These are phyloP conservation scores for Trametes versicolor DNA, from an alignment of 1,284 basidiomycete species.

Conservation along the genomic window DNA sequence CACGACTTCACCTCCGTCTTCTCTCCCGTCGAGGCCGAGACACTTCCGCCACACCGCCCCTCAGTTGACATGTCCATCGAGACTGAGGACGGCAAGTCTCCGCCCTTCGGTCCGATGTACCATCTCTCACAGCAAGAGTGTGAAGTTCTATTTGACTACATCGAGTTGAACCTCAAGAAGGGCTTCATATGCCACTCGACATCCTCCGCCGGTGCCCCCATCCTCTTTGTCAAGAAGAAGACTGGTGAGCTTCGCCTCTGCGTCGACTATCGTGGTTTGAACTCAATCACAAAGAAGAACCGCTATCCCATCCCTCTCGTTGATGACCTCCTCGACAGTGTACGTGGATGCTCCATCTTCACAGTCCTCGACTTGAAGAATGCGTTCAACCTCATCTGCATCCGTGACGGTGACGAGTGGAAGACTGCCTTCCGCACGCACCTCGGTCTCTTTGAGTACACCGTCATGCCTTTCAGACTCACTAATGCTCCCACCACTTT, in stretches of 20 bases:
- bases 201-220: slow-evolving; percentile 47
- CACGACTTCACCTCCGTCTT: slow-evolving; percentile 8
- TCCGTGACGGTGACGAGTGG: slow-evolving; percentile 23
- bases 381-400: slow-evolving; percentile 19
- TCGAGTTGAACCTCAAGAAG: slow-evolving; percentile 48
- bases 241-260: slow-evolving; percentile 49
- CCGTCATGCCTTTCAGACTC: slow-evolving; percentile 8
- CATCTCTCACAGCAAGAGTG: slow-evolving; percentile 9
- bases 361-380: slow-evolving; percentile 16
- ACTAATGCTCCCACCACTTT: slow-evolving; percentile 6
- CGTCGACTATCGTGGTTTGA: slow-evolving; percentile 55
- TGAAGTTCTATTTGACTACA: slow-evolving; percentile 37
- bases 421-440: slow-evolving; percentile 25
- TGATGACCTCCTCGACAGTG: slow-evolving; percentile 11
- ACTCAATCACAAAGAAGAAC: slow-evolving; percentile 35
- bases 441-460: slow-evolving; percentile 21
- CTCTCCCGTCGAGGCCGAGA: slow-evolving; percentile 2
- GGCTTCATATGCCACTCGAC: slow-evolving; percentile 48
- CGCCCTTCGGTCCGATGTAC: slow-evolving; percentile 4
- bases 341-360: slow-evolving; percentile 14
- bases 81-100: slow-evolving; percentile 7
- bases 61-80: slow-evolving; percentile 4
- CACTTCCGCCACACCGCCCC: slow-evolving; percentile 1
- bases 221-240: slow-evolving; percentile 58
- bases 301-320: slow-evolving; percentile 19